A percentile compares a stretch with the other conserved stretches of the same genome.
phyloP scores from a whole-genome alignment of 1,284 basidiomycete genomes.

The Trametes sp. region DNA sequence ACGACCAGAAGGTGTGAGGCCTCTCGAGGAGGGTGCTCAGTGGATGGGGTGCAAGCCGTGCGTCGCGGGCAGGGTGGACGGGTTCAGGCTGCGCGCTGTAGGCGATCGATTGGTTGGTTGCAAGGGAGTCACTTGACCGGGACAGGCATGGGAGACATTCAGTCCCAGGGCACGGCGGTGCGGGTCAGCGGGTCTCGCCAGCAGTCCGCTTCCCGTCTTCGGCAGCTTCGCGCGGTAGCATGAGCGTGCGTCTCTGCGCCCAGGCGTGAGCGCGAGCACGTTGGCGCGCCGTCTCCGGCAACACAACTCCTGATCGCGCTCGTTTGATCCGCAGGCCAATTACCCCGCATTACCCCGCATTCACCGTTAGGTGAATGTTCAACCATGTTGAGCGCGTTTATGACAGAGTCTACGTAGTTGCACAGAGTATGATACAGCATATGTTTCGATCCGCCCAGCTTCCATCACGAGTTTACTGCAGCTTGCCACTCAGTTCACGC shows the following conservation, averaged over 20 bases:
- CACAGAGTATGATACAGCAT: conserved; percentile 19
- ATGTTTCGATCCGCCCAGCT: conserved; percentile 4
- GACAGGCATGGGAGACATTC: conserved; percentile 14
- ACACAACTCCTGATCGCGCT: conserved; percentile 19
- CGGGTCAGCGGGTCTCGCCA: conserved; percentile 28
- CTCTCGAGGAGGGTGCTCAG: conserved; percentile 9
- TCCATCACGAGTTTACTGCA: conserved; percentile 15
- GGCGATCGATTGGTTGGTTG: conserved; percentile 31
- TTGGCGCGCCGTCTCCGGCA: not conserved
- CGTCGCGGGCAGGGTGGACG: conserved; percentile 21
- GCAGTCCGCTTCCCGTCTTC: conserved; percentile 8
- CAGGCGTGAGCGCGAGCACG: not conserved
- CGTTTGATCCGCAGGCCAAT: conserved; percentile 19
- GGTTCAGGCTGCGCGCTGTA: conserved; percentile 23
- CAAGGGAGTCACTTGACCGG: conserved; percentile 29
- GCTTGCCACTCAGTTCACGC: conserved; percentile 59
- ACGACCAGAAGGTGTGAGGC: conserved; percentile 9
- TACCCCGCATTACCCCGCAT: conserved; percentile 30
- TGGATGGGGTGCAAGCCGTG: conserved; percentile 8
- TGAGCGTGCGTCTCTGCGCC: not conserved
- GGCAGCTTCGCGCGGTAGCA: conserved; percentile 21
- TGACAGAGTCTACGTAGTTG: not conserved
- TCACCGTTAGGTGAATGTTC: conserved; percentile 3
- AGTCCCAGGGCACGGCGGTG: conserved; percentile 5
- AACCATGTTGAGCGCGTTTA: not conserved